A percentile compares a stretch with the other conserved stretches of the same genome.
Evolutionary conservation across 208 protist genomes (phyloP).

Genomic region (Trypanosoma mega): DNA sequence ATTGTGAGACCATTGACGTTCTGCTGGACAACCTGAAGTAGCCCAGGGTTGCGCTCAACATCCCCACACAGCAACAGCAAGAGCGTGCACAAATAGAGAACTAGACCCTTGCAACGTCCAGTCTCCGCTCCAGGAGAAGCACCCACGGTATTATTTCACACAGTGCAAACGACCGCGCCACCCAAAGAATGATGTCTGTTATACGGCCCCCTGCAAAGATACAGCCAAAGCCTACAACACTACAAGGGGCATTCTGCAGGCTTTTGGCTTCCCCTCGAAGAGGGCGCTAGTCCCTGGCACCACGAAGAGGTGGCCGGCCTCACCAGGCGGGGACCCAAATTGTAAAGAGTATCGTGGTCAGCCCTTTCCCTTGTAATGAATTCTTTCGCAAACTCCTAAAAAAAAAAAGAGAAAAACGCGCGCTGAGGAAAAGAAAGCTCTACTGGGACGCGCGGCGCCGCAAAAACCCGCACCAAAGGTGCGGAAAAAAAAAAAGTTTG

Average conservation of each 20-base stretch:
- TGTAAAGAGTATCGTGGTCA: no score
- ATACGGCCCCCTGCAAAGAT: not conserved
- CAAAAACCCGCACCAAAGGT: no score
- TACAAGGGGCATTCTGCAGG: not conserved
- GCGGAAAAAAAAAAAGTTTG: no score
- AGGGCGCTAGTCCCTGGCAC: not conserved
- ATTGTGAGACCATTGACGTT: not conserved
- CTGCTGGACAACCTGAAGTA: not conserved
- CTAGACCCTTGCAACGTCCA: not conserved
- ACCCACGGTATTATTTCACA: not conserved
- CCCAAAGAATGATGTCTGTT: not conserved
- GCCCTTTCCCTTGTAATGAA: no score
- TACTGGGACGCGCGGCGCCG: no score
- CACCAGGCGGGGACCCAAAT: not conserved
- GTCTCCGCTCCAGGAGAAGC: not conserved
- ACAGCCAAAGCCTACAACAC: not conserved
- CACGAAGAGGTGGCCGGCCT: not conserved
- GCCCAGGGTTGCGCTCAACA: not conserved
- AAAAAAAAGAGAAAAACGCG: no score
- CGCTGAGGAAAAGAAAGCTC: no score
- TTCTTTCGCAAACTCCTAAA: no score
- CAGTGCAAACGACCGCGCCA: not conserved
- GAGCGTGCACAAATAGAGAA: not conserved
- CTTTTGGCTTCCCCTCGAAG: not conserved
- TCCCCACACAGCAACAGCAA: not conserved